A percentile compares a stretch with the other conserved stretches of the same genome.
Evolutionary conservation across 441 rosid species (phyloP).

Genomic region (Populus hybrid): DNA sequence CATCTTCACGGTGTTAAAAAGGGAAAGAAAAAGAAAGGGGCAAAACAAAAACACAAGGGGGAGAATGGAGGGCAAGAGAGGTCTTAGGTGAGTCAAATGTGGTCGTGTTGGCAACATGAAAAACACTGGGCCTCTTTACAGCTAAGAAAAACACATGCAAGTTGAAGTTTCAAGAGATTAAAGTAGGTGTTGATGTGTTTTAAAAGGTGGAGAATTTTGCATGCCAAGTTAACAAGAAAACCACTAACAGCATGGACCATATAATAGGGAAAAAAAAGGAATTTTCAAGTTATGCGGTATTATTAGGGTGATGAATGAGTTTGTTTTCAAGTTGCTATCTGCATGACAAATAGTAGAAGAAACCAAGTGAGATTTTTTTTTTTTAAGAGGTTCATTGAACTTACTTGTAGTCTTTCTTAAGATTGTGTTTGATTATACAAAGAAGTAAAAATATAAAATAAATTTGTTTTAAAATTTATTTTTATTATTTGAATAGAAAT

Average conservation of each 20-base stretch:
- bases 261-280: background rate
- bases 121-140: conserved; percentile 41
- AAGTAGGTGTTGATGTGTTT: conserved; percentile 13
- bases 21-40: conserved; percentile 12
- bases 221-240: background rate
- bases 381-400: background rate
- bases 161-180: background rate
- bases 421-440: background rate
- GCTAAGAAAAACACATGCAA: conserved; percentile 27
- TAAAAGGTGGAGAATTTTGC: conserved; percentile 13
- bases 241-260: conserved; percentile 16
- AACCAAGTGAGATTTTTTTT: background rate
- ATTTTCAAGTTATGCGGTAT: background rate
- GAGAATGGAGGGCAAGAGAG: background rate
- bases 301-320: background rate
- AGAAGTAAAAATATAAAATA: too few species aligned
- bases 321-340: background rate
- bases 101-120: conserved; percentile 23
- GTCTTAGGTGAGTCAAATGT: conserved; percentile 25
- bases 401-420: background rate
- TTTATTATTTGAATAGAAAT: too few species aligned
- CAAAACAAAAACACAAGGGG: background rate
- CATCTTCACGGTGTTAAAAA: conserved; percentile 24
- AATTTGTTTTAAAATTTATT: too few species aligned
- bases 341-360: background rate